These are phyloP conservation scores for Mrakia gelida DNA, from an alignment of 768 basidiomycete genomes.

Conservation along the genomic window DNA sequence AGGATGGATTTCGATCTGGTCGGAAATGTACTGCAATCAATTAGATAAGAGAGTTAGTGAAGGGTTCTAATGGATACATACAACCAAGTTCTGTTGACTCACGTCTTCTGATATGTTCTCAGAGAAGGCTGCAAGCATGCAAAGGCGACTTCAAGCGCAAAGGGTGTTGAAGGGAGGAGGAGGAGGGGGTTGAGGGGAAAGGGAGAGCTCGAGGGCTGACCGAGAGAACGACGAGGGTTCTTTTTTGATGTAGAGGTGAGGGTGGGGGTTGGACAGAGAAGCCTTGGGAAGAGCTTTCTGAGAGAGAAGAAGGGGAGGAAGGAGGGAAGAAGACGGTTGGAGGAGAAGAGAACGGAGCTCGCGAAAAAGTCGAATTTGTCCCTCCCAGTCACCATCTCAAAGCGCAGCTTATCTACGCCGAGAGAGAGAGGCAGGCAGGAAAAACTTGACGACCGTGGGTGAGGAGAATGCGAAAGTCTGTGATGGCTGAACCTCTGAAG, in stretches of 20 bases:
- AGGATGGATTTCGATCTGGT: not conserved
- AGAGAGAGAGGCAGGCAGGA: not conserved
- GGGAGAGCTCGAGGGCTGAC: not conserved
- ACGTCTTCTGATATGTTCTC: slow-evolving; percentile 1
- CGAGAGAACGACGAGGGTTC: too few relatives aligned
- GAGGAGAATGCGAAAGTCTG: too few relatives aligned
- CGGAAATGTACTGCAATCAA: not conserved
- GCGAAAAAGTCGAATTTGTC: not conserved
- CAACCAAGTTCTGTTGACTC: not conserved
- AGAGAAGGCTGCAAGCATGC: slow-evolving; percentile 5
- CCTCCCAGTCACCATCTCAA: not conserved
- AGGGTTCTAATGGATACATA: too few relatives aligned
- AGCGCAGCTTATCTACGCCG: not conserved
- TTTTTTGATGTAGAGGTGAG: not conserved
- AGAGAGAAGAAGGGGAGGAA: not conserved
- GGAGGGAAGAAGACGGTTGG: not conserved
- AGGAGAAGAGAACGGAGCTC: not conserved
- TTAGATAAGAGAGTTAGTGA: not conserved
- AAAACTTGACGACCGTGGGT: too few relatives aligned
- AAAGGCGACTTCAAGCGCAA: slow-evolving; percentile 6
- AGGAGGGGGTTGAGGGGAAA: not conserved
- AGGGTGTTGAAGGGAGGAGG: not conserved
- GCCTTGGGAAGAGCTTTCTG: not conserved
- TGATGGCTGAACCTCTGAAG: not conserved
- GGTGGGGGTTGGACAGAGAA: not conserved